These are phyloP conservation scores for Beauveria pseudobassiana DNA, from an alignment of 2,329 filamentous ascomycete genomes.

Conservation along the genomic window DNA sequence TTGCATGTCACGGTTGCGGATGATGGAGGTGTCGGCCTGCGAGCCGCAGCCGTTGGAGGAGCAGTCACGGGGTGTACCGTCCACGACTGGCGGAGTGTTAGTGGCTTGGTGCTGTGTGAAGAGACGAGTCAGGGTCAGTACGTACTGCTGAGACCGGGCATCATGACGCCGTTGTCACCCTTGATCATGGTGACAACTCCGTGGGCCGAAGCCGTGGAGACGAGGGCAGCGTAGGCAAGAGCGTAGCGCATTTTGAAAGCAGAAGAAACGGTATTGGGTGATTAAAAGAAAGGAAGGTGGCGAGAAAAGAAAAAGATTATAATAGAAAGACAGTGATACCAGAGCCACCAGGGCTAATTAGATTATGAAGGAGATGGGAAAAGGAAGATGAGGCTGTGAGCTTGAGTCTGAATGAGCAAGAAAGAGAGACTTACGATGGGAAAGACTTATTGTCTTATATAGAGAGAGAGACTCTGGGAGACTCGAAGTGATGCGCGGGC, in stretches of 20 bases:
- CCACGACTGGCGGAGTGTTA: slow-evolving; percentile 35
- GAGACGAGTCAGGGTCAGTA: neutral
- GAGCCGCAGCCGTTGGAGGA: slow-evolving; percentile 52
- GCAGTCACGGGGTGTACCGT: slow-evolving; percentile 63
- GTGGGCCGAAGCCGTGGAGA: slow-evolving; percentile 47
- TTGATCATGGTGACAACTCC: slow-evolving; percentile 48
- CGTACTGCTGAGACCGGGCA: slow-evolving; percentile 46
- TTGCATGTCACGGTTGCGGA: slow-evolving; percentile 51
- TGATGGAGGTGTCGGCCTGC: slow-evolving; percentile 65
- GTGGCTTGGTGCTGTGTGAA: neutral
- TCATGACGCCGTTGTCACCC: slow-evolving; percentile 54
- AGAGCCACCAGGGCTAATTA: slow-evolving; percentile 11
- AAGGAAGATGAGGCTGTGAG: neutral
- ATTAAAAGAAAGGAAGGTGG: neutral
- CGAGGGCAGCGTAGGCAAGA: slow-evolving; percentile 24
- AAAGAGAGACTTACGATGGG: neutral
- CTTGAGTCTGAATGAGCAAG: slow-evolving; percentile 4
- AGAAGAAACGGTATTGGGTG: neutral
- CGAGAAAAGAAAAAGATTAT: slow-evolving; percentile 8
- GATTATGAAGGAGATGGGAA: neutral
- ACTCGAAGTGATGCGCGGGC: neutral
- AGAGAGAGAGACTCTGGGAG: neutral
- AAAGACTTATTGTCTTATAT: neutral
- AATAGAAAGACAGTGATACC: slow-evolving; percentile 6
- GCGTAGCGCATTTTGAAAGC: slow-evolving; percentile 24